Evolutionary conservation across 2,329 filamentous ascomycete genomes (phyloP), one percentile per base, ranked within the genome.

Genomic region (Colletotrichum godetiae): DNA sequence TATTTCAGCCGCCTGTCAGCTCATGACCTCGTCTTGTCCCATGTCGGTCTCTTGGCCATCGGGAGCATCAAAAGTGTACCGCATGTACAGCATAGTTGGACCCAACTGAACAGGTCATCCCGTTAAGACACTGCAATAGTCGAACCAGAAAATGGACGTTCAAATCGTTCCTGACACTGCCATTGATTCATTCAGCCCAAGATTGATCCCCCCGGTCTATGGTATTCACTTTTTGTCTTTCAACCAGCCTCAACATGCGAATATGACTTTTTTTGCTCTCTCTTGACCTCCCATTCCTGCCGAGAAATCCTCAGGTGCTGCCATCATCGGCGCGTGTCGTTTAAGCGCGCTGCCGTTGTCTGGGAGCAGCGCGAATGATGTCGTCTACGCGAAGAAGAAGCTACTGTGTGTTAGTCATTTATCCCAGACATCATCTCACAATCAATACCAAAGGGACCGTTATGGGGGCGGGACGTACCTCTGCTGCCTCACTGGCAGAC

Each of bases 361-460:
- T 89, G 66, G 97, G 97, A 65, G 97, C 97, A 64, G 95, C 94
- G 75, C 96, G 92, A 82, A 99, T 98, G 83, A 99, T 99, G 84
- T 98, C 97, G 86, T 99, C 97, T 65, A 99, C 97, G 81, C 97
- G 91, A 76, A 99, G 88, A 75, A 99, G 89, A 76, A 98, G 88
- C 94, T 96, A 77, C n/a, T 42, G 7, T 46, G 53, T 49, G 67
- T 78, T 64, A 76, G 76, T 42, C 22, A 56, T 33, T 27, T n/a
- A 31, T 35, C 19, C 55, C 22, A 11, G 1, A 55, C 8, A 35
- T 42, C 11, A n/a, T 29, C 37, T 19, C 37, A 15, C 37, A 29
- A 15, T 2, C 2, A 10, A 35, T 19, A 27, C 37, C 10, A n/a
- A 33, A 5, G 19, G 46, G 29, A 1, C 33, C 7, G 19, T 35